Evolutionary conservation across 140 eudicot species (phyloP), one percentile per base, ranked within the genome.

Genomic region (Bidens hawaiensis): DNA sequence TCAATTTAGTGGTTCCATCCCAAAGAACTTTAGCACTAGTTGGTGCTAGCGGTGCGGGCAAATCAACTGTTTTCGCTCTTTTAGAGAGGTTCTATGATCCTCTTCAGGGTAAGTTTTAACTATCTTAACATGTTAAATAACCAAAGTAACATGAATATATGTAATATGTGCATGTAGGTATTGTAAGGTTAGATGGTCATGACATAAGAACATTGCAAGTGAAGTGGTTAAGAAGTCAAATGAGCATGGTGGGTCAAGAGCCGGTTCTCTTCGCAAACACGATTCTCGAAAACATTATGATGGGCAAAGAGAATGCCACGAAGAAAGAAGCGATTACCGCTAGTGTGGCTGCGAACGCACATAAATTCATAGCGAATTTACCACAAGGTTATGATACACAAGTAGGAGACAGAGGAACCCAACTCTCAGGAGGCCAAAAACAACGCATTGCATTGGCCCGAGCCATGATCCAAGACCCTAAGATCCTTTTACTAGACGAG

Each of bases 211-310:
- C 81, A 15, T 61, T 88, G 72, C 94, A 88, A 77, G 90, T 84
- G 69, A 82, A 88, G 36, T 88, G 96, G 94, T 85, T 88, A 61
- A 81, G 96, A 67, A 82, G 83, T 64, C 94, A 84, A 46, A 88
- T 88, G 76, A 89, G 94, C 28, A 88, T 84, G 96, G 96, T 88
- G 73, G 96, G 96, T 67, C 96, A 88, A 67, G 96, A 88, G 54
- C 96, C 96, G 4, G 96, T 73, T 42, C 87, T 88, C 15, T 88
- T 88, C 34, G 89, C 81, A 19, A 74, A 77, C 65, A 64, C 89
- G 17, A 88, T 88, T 27, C 78, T 84, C 12, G 94, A 84, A 73
- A 88, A 88, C 77, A 78, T 88, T 13, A 79, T 88, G 85, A 84
- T 88, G 86, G 96, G 96, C 15, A 88, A 83, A 60, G 94, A 84